phyloP scores from a whole-genome alignment of 2,329 filamentous ascomycete species.

The Ceratocystis huliohia region DNA sequence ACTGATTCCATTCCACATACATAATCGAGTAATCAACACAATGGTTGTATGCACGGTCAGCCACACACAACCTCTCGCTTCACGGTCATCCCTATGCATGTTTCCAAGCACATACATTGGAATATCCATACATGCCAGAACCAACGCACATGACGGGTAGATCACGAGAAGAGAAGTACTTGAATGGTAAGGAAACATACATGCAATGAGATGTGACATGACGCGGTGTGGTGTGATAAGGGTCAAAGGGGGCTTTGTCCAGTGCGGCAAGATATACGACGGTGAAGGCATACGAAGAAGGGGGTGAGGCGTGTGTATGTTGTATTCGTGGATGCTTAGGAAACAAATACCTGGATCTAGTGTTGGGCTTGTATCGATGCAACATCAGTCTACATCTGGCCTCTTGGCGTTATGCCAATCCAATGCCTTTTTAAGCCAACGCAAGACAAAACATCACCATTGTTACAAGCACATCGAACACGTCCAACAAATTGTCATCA shows the following conservation, averaged over 20 bases:
- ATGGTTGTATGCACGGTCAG: background rate
- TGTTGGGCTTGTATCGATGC: background rate
- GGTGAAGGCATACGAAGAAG: background rate
- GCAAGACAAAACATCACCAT: background rate
- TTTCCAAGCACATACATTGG: background rate
- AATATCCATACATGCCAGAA: background rate
- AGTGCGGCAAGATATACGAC: no score
- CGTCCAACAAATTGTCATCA: background rate
- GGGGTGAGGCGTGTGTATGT: no score
- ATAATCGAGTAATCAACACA: background rate
- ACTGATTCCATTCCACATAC: background rate
- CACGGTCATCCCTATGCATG: background rate
- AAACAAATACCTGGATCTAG: background rate
- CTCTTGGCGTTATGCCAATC: background rate
- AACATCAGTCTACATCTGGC: background rate
- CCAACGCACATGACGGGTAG: conserved; percentile 7
- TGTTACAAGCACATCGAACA: background rate
- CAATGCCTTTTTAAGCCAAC: background rate
- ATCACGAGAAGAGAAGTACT: conserved; percentile 1
- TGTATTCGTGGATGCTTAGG: no score
- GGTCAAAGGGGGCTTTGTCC: no score
- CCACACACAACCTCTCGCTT: background rate
- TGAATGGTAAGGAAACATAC: background rate
- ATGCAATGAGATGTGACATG: background rate
- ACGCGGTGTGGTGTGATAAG: background rate